Conservation (phyloP, 495 filamentous ascomycete species). For the Chaetomium cochliodes region DNA sequence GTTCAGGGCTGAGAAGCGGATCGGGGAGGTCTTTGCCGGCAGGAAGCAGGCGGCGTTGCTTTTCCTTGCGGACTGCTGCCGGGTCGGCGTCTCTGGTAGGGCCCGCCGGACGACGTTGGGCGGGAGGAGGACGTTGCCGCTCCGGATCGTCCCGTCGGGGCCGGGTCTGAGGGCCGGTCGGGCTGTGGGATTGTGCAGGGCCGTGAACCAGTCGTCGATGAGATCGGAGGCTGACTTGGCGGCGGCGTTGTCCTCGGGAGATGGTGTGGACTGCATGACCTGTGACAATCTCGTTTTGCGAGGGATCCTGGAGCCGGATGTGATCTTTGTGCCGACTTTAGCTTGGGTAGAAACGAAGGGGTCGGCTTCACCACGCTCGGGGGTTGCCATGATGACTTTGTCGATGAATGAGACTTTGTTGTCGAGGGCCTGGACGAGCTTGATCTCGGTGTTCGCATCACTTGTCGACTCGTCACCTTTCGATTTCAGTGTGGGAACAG, state of each 20-base stretch:
- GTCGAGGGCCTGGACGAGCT: constrained; percentile 2
- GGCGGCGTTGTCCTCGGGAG: background rate
- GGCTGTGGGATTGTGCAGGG: constrained; percentile 3
- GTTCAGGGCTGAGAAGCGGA: constrained; percentile 28
- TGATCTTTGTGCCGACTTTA: constrained; percentile 15
- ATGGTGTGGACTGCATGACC: background rate
- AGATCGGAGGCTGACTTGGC: background rate
- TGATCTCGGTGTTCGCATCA: background rate
- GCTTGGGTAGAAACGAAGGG: too few relatives aligned
- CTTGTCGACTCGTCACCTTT: background rate
- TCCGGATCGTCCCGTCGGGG: background rate
- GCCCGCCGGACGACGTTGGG: background rate
- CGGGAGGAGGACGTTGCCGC: constrained; percentile 1
- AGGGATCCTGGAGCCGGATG: background rate
- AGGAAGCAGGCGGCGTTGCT: background rate
- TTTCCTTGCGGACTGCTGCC: background rate
- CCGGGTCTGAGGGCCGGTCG: background rate
- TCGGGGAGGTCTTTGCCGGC: background rate
- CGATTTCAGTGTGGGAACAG: constrained; percentile 29
- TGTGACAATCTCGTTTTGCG: background rate
- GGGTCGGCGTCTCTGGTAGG: background rate
- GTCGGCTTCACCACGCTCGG: background rate
- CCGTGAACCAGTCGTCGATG: constrained; percentile 7
- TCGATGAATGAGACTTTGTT: background rate
- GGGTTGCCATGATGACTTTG: background rate